Conservation (phyloP, 2,329 filamentous ascomycete species). For the Colletotrichum siamense region DNA sequence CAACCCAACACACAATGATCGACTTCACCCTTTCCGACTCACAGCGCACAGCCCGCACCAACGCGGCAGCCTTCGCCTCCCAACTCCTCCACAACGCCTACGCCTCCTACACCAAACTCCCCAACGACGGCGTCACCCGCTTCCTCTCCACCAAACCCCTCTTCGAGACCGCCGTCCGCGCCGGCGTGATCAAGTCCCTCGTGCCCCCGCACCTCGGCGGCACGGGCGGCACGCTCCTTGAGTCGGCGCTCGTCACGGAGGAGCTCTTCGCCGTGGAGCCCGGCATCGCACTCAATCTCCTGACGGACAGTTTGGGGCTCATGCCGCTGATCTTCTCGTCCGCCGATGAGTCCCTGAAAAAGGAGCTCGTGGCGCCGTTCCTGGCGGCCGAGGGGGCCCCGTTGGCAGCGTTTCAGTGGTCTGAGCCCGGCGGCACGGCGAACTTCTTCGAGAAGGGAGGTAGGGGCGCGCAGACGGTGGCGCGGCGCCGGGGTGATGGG, state of each 20-base stretch:
- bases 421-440: constrained; percentile 56
- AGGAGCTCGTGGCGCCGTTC: constrained; percentile 54
- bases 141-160: background rate
- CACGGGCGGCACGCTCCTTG: constrained; percentile 45
- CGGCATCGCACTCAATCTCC: constrained; percentile 52
- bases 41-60: background rate
- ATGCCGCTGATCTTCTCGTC: constrained; percentile 53
- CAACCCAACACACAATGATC: background rate
- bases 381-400: constrained; percentile 47
- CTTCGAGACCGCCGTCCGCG: background rate
- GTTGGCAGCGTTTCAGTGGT: constrained; percentile 56
- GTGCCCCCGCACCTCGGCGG: constrained; percentile 52
- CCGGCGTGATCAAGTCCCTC: constrained; percentile 45
- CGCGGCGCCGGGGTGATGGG: constrained; percentile 44
- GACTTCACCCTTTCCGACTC: background rate
- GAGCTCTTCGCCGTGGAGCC: constrained; percentile 59
- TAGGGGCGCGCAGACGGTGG: constrained; percentile 53
- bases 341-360: constrained; percentile 36
- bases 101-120: background rate
- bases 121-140: background rate
- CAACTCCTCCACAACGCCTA: background rate
- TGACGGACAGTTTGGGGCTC: constrained; percentile 57
- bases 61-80: background rate
- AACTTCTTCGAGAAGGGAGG: constrained; percentile 58
- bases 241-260: constrained; percentile 56